Base-by-base conservation (phyloP, 768 basidiomycete genomes). In the Suillus alpinus region DNA sequence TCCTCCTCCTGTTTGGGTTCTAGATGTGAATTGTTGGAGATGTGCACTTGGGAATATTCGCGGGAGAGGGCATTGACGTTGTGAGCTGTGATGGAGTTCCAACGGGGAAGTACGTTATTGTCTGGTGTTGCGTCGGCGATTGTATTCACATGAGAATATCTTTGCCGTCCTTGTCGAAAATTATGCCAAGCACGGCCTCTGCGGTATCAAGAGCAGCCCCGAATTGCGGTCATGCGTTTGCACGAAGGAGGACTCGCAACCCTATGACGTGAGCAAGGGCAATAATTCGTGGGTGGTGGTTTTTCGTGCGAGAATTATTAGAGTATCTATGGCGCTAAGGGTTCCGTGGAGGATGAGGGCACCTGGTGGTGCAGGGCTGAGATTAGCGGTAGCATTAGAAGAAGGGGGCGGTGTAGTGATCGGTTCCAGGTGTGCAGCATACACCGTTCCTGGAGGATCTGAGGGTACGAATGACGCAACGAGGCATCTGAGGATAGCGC, bases 261-360 rank as follows among this genome's bases (percentile, higher is more conserved):
- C 83, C 85, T 44, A 89, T 70, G 7, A 89, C 80, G 16, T 77
- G 77, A 0, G 81, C 75, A 1, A 91, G 75, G 26, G 84, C 76
- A 9, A 75, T 73, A 1, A 90, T 75, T 14, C 77, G 74, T 0
- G 66, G 62, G 59, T 86, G 85, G 23, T 61, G 44, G 20, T 77
- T 68, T 44, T 67, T 68, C 56, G 39, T 14, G 79, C 73, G 9
- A 73, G 62, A 23, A 53, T 60, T 7, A 76, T 70, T 2, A 83
- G 67, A 0, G 73, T 66, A 6, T 76, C 60, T 0, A 81, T 72
- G 0, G 71, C 69, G 4, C 65, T 20, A 14, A 78, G 70, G 3
- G 76, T 72, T 29, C 67, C 69, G 36, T 76, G 72, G 2, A 72
- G 36, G 52, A 74, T 71, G 2, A 65, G 64, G 1, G 57, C 29